Evolutionary conservation across 164 flowering plant genomes (phyloP).

Genomic region (Dillenia suffruticosa): DNA sequence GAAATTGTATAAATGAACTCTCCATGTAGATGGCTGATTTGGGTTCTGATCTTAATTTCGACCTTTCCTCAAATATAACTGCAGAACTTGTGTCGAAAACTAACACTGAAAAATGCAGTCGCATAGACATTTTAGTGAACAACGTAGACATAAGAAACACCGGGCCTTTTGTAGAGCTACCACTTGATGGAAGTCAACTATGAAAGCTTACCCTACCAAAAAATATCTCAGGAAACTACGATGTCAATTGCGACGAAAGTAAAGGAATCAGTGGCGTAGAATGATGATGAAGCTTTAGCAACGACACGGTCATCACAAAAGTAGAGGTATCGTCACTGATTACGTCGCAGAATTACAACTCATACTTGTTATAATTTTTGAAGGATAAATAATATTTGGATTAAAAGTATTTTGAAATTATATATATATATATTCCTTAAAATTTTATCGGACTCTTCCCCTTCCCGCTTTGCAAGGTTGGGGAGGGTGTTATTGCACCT

Average conservation of each 20-base stretch:
- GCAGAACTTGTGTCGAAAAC: slow-evolving; percentile 31
- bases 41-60: slow-evolving; percentile 10
- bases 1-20: background rate
- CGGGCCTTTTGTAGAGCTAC: slow-evolving; percentile 65
- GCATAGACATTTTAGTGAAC: slow-evolving; percentile 52
- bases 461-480: no score
- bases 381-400: no score
- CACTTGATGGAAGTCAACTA: slow-evolving; percentile 25
- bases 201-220: slow-evolving; percentile 52
- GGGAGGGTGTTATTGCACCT: slow-evolving; percentile 10
- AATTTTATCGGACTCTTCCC: no score
- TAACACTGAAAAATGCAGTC: slow-evolving; percentile 34
- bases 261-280: slow-evolving; percentile 53
- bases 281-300: slow-evolving; percentile 57
- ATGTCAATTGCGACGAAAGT: slow-evolving; percentile 40
- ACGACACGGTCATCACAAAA: slow-evolving; percentile 60
- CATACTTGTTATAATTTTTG: no score
- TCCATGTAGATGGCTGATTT: background rate
- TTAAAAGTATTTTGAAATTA: no score
- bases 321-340: no score
- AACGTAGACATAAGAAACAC: slow-evolving; percentile 61
- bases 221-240: slow-evolving; percentile 56
- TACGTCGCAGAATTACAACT: no score
- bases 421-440: no score
- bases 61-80: slow-evolving; percentile 54